Evolutionary conservation across 2,329 filamentous ascomycete genomes (phyloP), one percentile per base, ranked within the genome.

Genomic region (Ambrosiella beaveri): DNA sequence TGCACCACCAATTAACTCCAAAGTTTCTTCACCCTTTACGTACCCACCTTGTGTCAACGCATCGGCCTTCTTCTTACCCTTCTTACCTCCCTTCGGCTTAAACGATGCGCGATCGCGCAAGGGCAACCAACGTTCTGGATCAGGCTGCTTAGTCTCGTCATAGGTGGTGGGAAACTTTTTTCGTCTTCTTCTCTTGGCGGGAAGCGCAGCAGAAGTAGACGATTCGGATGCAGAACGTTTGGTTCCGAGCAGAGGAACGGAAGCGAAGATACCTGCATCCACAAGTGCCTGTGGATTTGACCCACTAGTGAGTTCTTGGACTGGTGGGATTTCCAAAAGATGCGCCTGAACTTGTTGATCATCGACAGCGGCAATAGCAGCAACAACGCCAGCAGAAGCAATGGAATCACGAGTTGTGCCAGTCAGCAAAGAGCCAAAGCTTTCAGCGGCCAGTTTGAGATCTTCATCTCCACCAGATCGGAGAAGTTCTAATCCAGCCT

Each of bases 121-220:
- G 11, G 93, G 91, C 61, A 98, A 71, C 93, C 93, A 98, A 62
- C 93, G 78, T 71, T 98, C 93, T 0, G 88, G 84, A 69, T 98
- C 93, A 39, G 87, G 79, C 63, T 82, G 83, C 74, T 89, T 94
- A 64, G 77, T 80, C 56, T 86, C 79, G 60, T 88, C 86, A 65
- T 81, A 87, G 65, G 83, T 78, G 70, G 87, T 88, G 38, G 85
- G 85, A 65, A 86, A 73, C 64, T 79, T 80, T 59, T 74, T 78
- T 67, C 77, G 74, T 65, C 77, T 79, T 66, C 80, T 81, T 61
- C 77, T 73, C 66, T 80, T 81, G 40, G 72, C 70, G 7, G 73
- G 61, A 62, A 75, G 35, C 2, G 53, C 47, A 17, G 44, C 37
- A 17, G 69, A 36, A 63, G 63, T 44, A 62, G 67, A 66, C 66